Base-by-base conservation (phyloP, 768 basidiomycete species). In the Rhodotorula babjevae region DNA sequence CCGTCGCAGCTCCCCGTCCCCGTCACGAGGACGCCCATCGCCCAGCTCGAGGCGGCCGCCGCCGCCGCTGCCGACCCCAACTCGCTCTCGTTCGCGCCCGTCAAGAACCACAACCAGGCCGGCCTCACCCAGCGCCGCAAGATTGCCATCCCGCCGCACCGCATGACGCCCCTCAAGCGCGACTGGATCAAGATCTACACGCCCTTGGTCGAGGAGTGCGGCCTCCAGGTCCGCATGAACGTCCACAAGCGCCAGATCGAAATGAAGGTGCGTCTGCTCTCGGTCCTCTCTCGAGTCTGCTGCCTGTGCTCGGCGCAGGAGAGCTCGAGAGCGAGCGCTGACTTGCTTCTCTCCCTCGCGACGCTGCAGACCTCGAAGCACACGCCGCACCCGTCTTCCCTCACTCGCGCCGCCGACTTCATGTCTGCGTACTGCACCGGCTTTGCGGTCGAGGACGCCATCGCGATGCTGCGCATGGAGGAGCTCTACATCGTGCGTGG, bases 371-470 rank as follows among this genome's bases (percentile, higher is more conserved):
- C 95, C 23, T 95, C 94, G 36, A 94, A 89, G 81, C 91, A 92
- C 59, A 79, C 78, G 14, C 78, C 78, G 5, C 65, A 72, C 25
- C 57, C 73, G 21, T 77, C 75, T 52, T 90, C 93, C 6, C 84
- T 99, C 53, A 94, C 98, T 80, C 97, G 95, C 79, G 95, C 96
- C 47, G 92, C 93, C 25, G 96, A 99, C 82, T 99, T 98, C 79
- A 87, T 96, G 68, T 92, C 94, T 79, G 94, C 96, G 0, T 99
- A 88, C 81, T 88, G 93, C 3, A 82, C 97, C 16, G 96, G 96
- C 12, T 99, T 99, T 78, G 92, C 95, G 78, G 90, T 96, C 11
- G 92, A 97, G 92, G 96, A 99, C 77, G 89, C 95, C 11, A 91
- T 99, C 74, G 96, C 96, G 11, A 87, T 99, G 36, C 86, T 99